Base-by-base conservation (phyloP, 208 protist species). In the Leishmania lainsoni region DNA sequence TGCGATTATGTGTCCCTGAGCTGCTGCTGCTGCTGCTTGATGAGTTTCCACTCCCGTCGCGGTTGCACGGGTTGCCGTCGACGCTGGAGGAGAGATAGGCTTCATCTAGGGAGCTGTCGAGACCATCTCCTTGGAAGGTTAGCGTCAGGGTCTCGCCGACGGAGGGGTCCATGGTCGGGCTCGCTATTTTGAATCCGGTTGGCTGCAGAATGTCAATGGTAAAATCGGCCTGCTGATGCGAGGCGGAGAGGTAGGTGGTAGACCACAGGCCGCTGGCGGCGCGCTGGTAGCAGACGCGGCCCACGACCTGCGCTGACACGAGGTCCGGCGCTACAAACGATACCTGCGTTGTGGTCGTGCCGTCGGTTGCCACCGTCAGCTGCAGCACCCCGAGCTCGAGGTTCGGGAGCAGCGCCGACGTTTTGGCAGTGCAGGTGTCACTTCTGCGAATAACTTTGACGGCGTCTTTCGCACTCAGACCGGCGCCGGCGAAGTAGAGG, bases 121-220 rank as follows among this genome's bases (percentile, higher is more conserved):
- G 83, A 1, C 91, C 93, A 0, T 48, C 85, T 26, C 95, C 95
- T 20, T 59, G 76, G 80, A 98, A 96, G 65, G 81, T 81, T 5
- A 98, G 49, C 42, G 72, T 81, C 26, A 96, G 20, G 5, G 78
- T 75, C 71, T 90, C 75, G 58, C 95, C 95, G 6, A 97, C 81
- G 52, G 75, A 61, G 22, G 93, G 91, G 8, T 20, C 76, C 26
- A 87, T 20, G 32, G 88, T 78, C 10, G 72, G 72, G 61, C 59
- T 76, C 48, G 72, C 72, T 17, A 96, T 78, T 10, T 83, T 92
- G 80, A 95, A 97, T 29, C 81, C 74, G 14, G 87, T 92, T 5
- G 95, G 95, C 84, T 98, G 92, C 80, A 98, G 87, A 17, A 94
- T 76, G 39, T 91, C 86, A 56, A 98, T 91, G 39, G 89, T 92